Conservation (phyloP, 306 rosid species). For the Prunus mira region DNA sequence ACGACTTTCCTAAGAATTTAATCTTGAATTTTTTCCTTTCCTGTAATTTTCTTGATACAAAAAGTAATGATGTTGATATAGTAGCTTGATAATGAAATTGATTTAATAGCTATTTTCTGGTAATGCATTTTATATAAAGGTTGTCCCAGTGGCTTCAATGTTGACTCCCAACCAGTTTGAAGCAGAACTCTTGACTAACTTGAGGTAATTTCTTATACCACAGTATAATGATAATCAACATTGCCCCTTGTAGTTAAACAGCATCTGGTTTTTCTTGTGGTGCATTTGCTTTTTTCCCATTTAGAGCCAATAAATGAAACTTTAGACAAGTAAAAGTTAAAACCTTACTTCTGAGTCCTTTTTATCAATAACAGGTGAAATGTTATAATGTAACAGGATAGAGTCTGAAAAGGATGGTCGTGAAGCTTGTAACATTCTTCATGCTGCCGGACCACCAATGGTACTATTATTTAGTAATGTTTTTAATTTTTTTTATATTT, state of each 20-base stretch:
- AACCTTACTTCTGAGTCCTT: not conserved
- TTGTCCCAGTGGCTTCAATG: slow-evolving; percentile 94
- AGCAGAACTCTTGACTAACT: slow-evolving; percentile 80
- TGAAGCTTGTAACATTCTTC: slow-evolving; percentile 76
- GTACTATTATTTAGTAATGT: slow-evolving; percentile 27
- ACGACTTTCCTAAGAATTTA: not conserved
- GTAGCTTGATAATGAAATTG: slow-evolving; percentile 3
- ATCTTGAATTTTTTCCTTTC: not conserved
- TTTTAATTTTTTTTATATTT: not conserved
- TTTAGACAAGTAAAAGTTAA: not conserved
- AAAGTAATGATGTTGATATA: not conserved
- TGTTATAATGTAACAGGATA: slow-evolving; percentile 46
- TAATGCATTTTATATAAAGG: slow-evolving; percentile 46
- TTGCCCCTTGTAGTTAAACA: not conserved
- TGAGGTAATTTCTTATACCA: slow-evolving; percentile 44
- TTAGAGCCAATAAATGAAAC: not conserved
- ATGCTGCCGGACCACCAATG: slow-evolving; percentile 78
- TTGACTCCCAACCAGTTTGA: slow-evolving; percentile 97
- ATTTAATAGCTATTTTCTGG: slow-evolving; percentile 18
- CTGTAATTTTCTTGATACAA: not conserved
- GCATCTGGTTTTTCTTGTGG: not conserved
- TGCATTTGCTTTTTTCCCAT: not conserved
- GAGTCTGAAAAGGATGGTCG: slow-evolving; percentile 73
- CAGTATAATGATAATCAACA: slow-evolving; percentile 5
- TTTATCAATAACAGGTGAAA: not conserved